Percentiles rank a stretch among this genome's conserved stretches.
Evolutionary conservation across 192 early-diverging fungal species (phyloP).

Genomic region (Allomyces macrogynus): DNA sequence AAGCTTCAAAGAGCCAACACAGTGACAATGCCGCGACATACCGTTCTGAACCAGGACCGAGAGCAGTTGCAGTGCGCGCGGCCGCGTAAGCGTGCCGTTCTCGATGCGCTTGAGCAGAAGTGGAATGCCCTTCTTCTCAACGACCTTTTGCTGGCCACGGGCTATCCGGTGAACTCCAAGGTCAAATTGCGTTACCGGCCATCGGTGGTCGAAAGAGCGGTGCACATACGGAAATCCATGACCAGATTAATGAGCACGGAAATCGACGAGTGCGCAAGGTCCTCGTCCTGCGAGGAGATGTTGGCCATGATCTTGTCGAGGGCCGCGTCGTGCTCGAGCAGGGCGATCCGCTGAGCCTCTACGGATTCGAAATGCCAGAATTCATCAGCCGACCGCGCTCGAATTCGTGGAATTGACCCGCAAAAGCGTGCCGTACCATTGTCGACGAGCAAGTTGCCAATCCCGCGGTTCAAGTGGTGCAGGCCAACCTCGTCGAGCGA

Average conservation of each 20-base stretch:
- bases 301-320: neutral
- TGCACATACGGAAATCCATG: neutral
- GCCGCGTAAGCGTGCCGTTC: neutral
- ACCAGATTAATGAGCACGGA: neutral
- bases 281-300: neutral
- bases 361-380: neutral
- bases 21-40: neutral
- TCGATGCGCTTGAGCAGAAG: neutral
- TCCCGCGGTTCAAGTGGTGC: neutral
- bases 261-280: neutral
- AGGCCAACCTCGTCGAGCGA: neutral
- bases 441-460: neutral
- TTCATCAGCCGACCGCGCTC: too few species aligned
- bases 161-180: too few species aligned
- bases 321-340: neutral
- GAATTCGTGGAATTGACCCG: too few species aligned
- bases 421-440: neutral
- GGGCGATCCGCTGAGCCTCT: neutral
- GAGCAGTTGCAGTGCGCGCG: neutral
- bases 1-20: neutral
- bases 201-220: too few species aligned
- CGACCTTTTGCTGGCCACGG: neutral
- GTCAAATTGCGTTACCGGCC: too few species aligned
- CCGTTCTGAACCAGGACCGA: neutral
- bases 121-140: neutral